Base-by-base conservation (phyloP, 352 stramenopile genomes). In the Lagenidium giganteum region DNA sequence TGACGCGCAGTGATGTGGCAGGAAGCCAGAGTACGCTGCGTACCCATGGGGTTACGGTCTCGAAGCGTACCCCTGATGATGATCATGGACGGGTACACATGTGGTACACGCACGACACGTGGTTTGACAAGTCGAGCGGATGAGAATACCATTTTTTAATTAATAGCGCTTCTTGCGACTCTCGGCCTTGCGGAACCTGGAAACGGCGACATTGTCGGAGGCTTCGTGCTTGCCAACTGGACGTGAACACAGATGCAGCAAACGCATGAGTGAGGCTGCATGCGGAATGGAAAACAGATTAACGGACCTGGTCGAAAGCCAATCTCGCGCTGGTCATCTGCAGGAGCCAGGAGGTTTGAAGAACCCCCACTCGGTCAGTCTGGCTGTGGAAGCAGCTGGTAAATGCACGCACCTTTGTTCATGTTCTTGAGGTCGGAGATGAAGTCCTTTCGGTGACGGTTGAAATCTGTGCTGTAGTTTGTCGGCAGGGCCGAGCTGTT, bases 391-490 rank as follows among this genome's bases (percentile, higher is more conserved):
- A n/a, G n/a, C n/a, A n/a, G n/a, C n/a, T n/a, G n/a, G 12, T 8
- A 14, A 21, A 22, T 13, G 17, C 5, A 26, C 41, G n/a, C 48
- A 86, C 76, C 76, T 68, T 69, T 73, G 33, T 61, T 65, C 44
- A 86, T 34, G 21, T 47, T 74, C 61, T 92, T 92, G 52, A 89
- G 61, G 41, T 86, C 68, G 1, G 62, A 57, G 17, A 88, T 64
- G 45, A 69, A 86, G 36, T 87, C 75, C 24, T 50, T 76, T 28
- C 58, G 63, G 47, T 92, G 80, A 27, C 73, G 70, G 46, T 87
- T 87, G 26, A 87, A 92, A 54, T 92, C 74, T 1, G 61, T 67
- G 42, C 80, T 92, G 24, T 85, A 86, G 53, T 92, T 92, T 13
- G 65, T 50, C 2, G 80, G 80, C 13, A 92, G 53, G 26, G 61